Percentiles rank a stretch among this genome's conserved stretches.
Evolutionary conservation across 306 rosid genomes (phyloP).

Genomic region (Cicer bijugum): DNA sequence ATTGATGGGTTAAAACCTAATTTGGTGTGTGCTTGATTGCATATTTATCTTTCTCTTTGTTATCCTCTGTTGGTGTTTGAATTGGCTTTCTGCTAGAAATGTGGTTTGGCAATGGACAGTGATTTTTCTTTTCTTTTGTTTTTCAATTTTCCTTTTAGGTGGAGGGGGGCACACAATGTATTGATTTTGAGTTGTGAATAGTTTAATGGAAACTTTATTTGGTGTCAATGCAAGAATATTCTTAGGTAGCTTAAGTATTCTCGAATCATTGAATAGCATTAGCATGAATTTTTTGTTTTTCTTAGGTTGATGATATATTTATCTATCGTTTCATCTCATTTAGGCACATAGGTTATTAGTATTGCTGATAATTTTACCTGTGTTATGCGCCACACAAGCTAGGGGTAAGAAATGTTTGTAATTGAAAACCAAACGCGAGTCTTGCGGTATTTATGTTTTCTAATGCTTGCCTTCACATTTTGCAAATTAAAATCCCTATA

Average conservation of each 20-base stretch:
- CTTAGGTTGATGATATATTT: background rate
- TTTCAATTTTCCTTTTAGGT: background rate
- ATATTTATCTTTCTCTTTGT: slow-evolving; percentile 10
- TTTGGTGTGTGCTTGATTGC: slow-evolving; percentile 8
- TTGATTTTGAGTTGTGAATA: slow-evolving; percentile 22
- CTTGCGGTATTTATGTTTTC: background rate
- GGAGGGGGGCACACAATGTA: background rate
- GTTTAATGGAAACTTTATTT: background rate
- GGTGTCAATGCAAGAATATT: slow-evolving; percentile 12
- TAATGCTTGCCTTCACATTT: background rate
- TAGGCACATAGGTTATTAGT: background rate
- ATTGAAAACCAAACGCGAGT: background rate
- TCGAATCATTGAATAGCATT: background rate
- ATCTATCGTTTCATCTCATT: background rate
- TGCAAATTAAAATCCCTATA: background rate
- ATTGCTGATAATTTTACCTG: background rate
- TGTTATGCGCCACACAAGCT: too few species aligned
- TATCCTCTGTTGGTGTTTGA: slow-evolving; percentile 18
- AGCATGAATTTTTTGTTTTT: background rate
- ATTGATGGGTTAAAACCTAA: background rate
- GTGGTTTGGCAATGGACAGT: slow-evolving; percentile 27
- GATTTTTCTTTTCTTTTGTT: slow-evolving; percentile 18
- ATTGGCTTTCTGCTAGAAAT: slow-evolving; percentile 27
- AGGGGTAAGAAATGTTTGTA: too few species aligned
- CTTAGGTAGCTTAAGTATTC: background rate